A percentile compares a stretch with the other conserved stretches of the same genome.
phyloP scores from a whole-genome alignment of 139 green algal species.

The Coelastrella sp. region DNA sequence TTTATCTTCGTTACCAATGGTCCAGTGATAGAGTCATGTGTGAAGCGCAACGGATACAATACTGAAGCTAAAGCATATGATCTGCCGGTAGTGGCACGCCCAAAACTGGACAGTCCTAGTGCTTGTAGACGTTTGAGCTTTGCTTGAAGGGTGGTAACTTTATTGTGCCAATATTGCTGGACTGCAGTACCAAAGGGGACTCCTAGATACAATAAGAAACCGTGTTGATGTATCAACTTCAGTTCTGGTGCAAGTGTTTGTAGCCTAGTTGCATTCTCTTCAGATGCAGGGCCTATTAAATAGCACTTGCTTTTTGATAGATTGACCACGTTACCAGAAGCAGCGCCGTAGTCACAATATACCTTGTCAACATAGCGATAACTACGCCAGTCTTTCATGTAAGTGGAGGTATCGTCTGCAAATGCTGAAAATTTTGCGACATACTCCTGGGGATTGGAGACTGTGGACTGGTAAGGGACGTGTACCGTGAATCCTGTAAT shows the following conservation, averaged over 20 bases:
- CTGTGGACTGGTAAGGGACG: neutral
- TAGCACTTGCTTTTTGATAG: neutral
- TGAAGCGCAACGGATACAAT: neutral
- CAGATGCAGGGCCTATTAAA: neutral
- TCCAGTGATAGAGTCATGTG: neutral
- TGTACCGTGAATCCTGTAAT: neutral
- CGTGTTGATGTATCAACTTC: neutral
- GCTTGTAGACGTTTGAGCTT: neutral
- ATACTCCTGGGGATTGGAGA: neutral
- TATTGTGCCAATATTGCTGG: neutral
- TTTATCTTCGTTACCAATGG: neutral
- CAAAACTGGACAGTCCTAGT: neutral
- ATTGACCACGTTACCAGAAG: neutral
- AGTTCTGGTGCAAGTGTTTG: neutral
- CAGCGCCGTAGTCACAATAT: neutral
- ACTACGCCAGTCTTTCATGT: neutral
- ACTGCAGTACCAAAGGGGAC: neutral
- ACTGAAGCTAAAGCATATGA: neutral
- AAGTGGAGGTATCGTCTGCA: neutral
- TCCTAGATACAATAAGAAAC: neutral
- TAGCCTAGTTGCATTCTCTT: neutral
- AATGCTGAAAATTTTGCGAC: neutral
- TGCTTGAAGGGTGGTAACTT: neutral
- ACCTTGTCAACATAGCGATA: neutral
- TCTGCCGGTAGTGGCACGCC: neutral